These are phyloP conservation scores for Gardenia jasminoides DNA, from an alignment of 257 asterid genomes.

Conservation along the genomic window DNA sequence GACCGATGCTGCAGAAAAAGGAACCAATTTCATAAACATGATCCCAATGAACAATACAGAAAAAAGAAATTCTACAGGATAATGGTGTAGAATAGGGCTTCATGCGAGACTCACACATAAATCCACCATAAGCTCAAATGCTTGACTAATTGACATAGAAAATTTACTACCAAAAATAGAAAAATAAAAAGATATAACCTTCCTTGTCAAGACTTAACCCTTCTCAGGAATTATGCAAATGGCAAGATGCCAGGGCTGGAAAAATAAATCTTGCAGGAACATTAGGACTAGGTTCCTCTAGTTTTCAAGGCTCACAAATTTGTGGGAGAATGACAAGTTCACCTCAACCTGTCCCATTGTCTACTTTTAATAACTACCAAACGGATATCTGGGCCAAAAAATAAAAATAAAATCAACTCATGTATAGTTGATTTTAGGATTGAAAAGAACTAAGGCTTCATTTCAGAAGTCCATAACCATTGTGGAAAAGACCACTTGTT, in stretches of 20 bases:
- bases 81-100: neutral
- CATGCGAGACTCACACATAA: neutral
- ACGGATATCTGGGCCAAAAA: neutral
- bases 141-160: neutral
- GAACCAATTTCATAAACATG: neutral
- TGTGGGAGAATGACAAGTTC: neutral
- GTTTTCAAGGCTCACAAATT: neutral
- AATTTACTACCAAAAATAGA: neutral
- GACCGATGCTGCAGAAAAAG: conserved; percentile 40
- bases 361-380: neutral
- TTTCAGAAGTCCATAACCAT: neutral
- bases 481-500: neutral
- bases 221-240: neutral
- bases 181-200: neutral
- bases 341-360: neutral
- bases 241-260: neutral
- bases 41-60: neutral
- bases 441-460: neutral
- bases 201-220: neutral
- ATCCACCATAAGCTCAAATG: neutral
- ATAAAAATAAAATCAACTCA: too few species aligned
- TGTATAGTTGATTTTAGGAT: neutral
- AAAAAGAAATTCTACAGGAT: neutral
- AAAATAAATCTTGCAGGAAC: neutral
- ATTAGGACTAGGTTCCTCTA: neutral